A percentile compares a stretch with the other conserved stretches of the same genome.
These are phyloP conservation scores for Neurospora crassa DNA, from an alignment of 2,329 filamentous ascomycete genomes.

Conservation along the genomic window DNA sequence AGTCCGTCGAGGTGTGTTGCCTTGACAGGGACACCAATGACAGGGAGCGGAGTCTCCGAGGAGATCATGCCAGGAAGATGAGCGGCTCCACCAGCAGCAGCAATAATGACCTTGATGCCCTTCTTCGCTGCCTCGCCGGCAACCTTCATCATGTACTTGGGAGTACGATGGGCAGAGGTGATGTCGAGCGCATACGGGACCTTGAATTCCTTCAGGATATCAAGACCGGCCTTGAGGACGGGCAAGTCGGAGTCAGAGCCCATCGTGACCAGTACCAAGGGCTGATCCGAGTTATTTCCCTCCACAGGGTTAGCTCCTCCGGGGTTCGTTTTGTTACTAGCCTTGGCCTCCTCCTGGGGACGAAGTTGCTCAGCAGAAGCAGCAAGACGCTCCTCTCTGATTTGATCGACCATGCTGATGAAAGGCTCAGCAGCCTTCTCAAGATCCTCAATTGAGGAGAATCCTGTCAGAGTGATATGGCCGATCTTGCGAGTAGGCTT, in stretches of 20 bases:
- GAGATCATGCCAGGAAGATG: slow-evolving; percentile 68
- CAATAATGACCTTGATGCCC: slow-evolving; percentile 66
- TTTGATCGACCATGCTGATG: slow-evolving; percentile 51
- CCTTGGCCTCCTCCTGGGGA: slow-evolving; percentile 19
- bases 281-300: slow-evolving; percentile 22
- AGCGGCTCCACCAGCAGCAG: slow-evolving; percentile 65
- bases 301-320: slow-evolving; percentile 10
- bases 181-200: slow-evolving; percentile 67
- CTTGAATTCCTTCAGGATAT: slow-evolving; percentile 58
- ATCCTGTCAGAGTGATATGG: slow-evolving; percentile 74
- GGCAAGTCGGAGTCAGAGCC: slow-evolving; percentile 71
- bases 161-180: slow-evolving; percentile 71
- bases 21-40: slow-evolving; percentile 71
- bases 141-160: slow-evolving; percentile 58
- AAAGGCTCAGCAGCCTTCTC: slow-evolving; percentile 54
- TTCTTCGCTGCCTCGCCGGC: slow-evolving; percentile 52
- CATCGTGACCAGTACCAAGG: slow-evolving; percentile 71
- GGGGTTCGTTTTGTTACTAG: slow-evolving; percentile 11
- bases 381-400: slow-evolving; percentile 45
- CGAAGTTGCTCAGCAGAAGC: slow-evolving; percentile 29
- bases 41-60: slow-evolving; percentile 60
- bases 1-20: slow-evolving; percentile 62
- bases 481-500: slow-evolving; percentile 90
- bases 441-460: slow-evolving; percentile 56
- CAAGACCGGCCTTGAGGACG: slow-evolving; percentile 55